Evolutionary conservation across 495 filamentous ascomycete species (phyloP).

Genomic region (Thozetella sp.): DNA sequence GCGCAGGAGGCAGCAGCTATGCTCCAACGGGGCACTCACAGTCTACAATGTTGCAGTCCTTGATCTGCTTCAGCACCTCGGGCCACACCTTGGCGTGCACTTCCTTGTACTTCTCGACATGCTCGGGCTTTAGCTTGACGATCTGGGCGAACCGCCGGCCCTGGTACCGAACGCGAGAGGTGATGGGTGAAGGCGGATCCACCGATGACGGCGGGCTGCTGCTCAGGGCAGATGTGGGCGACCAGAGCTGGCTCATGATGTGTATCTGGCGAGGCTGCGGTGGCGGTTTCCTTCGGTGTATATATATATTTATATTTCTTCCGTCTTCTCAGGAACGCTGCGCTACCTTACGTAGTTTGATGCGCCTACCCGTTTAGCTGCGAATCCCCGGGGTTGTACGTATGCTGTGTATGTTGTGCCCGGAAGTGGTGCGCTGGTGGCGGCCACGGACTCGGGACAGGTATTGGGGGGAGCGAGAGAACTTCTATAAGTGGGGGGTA

Average conservation of each 20-base stretch:
- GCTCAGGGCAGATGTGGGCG: neutral
- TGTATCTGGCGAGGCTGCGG: neutral
- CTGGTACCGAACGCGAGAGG: conserved; percentile 17
- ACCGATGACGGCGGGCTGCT: neutral
- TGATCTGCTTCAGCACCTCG: conserved; percentile 71
- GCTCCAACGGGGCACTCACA: conserved; percentile 44
- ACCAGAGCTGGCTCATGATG: neutral
- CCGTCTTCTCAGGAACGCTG: no score
- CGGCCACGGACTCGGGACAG: no score
- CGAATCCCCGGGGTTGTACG: no score
- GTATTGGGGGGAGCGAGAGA: no score
- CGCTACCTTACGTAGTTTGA: no score
- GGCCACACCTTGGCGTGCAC: conserved; percentile 75
- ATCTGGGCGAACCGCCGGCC: conserved; percentile 66
- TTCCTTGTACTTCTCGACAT: conserved; percentile 66
- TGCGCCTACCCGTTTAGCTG: no score
- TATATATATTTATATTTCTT: no score
- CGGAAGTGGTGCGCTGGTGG: no score
- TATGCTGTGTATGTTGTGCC: no score
- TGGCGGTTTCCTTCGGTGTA: no score
- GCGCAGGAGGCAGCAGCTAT: neutral
- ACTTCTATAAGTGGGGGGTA: no score
- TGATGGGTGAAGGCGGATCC: neutral
- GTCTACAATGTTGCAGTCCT: conserved; percentile 71
- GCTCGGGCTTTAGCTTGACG: conserved; percentile 69